Base-by-base conservation (phyloP, 495 filamentous ascomycete species). In the Xanthoparmelia taractica region DNA sequence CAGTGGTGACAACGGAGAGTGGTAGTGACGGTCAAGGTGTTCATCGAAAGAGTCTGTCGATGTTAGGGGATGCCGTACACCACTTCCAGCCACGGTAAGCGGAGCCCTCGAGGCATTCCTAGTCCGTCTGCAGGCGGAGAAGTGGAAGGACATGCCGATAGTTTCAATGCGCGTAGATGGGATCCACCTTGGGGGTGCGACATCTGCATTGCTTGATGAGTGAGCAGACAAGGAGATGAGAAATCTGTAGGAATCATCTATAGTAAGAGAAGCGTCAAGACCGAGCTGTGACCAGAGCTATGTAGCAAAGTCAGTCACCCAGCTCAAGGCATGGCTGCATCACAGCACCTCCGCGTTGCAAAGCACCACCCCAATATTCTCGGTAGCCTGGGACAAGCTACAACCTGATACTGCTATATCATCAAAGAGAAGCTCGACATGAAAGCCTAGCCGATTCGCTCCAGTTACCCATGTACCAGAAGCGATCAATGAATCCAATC, bases 281-380 rank as follows among this genome's bases (percentile, higher is more conserved):
- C 52, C 29, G 11, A 65, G 63, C 34, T 65, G 63, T 29, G 63
- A 57, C 63, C 63, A 65, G 29, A 65, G 54, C 63, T 65, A 31
- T 23, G 20, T 31, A 34, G 34, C 25, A n/a, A n/a, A 33, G 47
- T 64, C 63, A 64, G 63, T 23, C 48, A 18, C 4, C 37, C 23
- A 57, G 34, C 17, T 38, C 13, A 8, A 12, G 36, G 12, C 29
- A 6, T 29, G 6, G 34, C 31, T 50, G 29, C 58, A 33, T 37
- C 15, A 33, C 1, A 11, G 33, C 38, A 66, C 64, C 64, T 62
- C 60, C 34, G 60, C 41, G 25, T 55, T 63, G 8, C 55, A 59
- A 57, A 66, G 54, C 8, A 54, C 36, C 13, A 47, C 2, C 33
- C 64, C 59, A 36, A 66, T 36, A n/a, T 48, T 25, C 34, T 66